These are phyloP conservation scores for Sugiyamaella mastotermitis DNA, from an alignment of 805 yeast genomes.

Conservation along the genomic window DNA sequence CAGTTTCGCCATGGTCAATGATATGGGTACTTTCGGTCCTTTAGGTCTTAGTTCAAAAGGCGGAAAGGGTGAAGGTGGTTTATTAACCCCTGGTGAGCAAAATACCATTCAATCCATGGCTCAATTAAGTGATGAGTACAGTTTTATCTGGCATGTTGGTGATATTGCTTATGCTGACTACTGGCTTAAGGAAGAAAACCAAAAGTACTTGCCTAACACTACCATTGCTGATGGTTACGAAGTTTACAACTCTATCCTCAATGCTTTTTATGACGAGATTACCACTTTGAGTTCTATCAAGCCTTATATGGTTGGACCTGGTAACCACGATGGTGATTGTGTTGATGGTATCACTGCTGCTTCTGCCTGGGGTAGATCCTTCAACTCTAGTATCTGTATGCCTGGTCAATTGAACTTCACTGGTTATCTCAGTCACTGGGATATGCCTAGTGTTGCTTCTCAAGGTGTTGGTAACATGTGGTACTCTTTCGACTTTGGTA, in stretches of 20 bases:
- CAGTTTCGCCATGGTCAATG: slow-evolving; percentile 17
- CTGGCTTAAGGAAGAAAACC: slow-evolving; percentile 22
- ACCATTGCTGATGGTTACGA: slow-evolving; percentile 12
- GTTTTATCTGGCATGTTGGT: slow-evolving; percentile 22
- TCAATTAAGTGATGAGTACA: slow-evolving; percentile 9
- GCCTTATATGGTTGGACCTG: slow-evolving; percentile 23
- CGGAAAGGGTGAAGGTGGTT: slow-evolving; percentile 16
- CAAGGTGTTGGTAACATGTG: slow-evolving; percentile 24
- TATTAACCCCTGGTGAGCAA: slow-evolving; percentile 15
- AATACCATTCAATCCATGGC: slow-evolving; percentile 17
- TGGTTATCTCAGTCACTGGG: slow-evolving; percentile 23
- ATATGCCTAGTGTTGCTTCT: slow-evolving; percentile 24
- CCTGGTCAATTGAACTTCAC: slow-evolving; percentile 26
- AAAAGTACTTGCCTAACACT: slow-evolving; percentile 13
- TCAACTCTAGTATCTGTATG: slow-evolving; percentile 13
- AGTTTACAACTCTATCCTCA: slow-evolving; percentile 15
- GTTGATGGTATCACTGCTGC: slow-evolving; percentile 11
- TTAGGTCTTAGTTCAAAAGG: slow-evolving; percentile 11
- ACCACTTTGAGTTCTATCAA: slow-evolving; percentile 9
- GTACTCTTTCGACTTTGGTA: slow-evolving; percentile 27
- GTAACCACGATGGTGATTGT: slow-evolving; percentile 22
- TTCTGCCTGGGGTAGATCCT: slow-evolving; percentile 7
- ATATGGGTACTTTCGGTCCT: slow-evolving; percentile 18
- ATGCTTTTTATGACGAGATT: slow-evolving; percentile 15
- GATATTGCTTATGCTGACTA: slow-evolving; percentile 27